A percentile compares a stretch with the other conserved stretches of the same genome.
These are phyloP conservation scores for Lobosporangium transversale DNA, from an alignment of 192 early-diverging fungal species.

Conservation along the genomic window DNA sequence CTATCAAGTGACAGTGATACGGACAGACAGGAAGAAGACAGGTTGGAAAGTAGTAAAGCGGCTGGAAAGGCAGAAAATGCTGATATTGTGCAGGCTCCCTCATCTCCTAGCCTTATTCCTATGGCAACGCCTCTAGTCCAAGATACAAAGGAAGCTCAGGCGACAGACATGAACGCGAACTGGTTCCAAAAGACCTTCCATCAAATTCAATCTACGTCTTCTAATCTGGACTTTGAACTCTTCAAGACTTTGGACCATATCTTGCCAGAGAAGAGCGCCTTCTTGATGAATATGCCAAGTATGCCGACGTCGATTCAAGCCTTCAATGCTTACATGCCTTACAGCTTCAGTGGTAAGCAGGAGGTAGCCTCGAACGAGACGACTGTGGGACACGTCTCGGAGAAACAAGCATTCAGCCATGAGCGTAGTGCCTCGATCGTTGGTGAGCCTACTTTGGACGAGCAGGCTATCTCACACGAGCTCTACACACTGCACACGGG, in stretches of 20 bases:
- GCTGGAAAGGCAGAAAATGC: constrained; percentile 4
- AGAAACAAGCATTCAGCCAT: constrained; percentile 22
- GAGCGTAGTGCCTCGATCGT: constrained; percentile 20
- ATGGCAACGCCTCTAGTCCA: constrained; percentile 38
- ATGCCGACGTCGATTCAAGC: constrained; percentile 50
- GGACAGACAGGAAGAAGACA: constrained; percentile 8
- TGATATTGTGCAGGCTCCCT: constrained; percentile 41
- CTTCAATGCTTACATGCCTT: constrained; percentile 50
- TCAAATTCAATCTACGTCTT: constrained; percentile 51
- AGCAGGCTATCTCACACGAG: constrained; percentile 40
- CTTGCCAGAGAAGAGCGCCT: constrained; percentile 48
- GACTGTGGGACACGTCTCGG: background rate
- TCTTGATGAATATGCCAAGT: constrained; percentile 49
- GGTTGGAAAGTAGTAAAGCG: background rate
- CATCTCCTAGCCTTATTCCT: constrained; percentile 37
- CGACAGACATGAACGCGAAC: constrained; percentile 42
- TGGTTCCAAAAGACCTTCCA: constrained; percentile 58
- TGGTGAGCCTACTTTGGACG: constrained; percentile 32
- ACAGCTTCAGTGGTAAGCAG: constrained; percentile 46
- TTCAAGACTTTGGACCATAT: constrained; percentile 46
- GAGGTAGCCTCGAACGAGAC: constrained; percentile 9
- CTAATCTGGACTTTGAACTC: constrained; percentile 40
- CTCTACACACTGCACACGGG: constrained; percentile 36
- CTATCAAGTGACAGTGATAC: constrained; percentile 33
- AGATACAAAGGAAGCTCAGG: constrained; percentile 43